Evolutionary conservation across 1,284 basidiomycete species (phyloP), one percentile per base, ranked within the genome.

Genomic region (Malassezia pachydermatis): DNA sequence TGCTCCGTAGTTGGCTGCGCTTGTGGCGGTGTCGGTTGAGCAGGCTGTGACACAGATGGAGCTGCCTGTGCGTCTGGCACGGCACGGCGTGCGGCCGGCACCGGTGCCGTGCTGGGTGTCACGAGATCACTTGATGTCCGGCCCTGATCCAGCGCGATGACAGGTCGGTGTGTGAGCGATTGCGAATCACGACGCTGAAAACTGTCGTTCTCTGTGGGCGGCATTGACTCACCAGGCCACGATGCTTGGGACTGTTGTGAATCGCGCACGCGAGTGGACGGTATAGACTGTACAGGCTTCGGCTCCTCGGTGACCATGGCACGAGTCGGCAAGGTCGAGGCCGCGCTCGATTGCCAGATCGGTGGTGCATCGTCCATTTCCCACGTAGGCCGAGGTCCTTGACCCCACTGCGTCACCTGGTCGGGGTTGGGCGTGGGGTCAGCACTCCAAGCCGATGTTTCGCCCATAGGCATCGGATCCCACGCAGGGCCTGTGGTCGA

Each of bases 401-500:
- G 19, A 19, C 41, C 41, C 41, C 41, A 42, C 41, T 42, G 41
- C 22, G 24, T 14, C 19, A 29, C 22, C n/a, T 28, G 11, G 17
- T 17, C 4, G 4, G 41, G 10, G 19, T 32, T 19, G 17, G 41
- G 41, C 41, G 41, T 42, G 11, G 23, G 41, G 20, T 42, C 41
- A 13, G 41, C 20, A 24, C 41, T 42, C 41, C 41, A 42, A n/a
- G 28, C 30, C 11, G 41, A 34, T 9, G 29, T 34, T 14, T 42
- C 41, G 3, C 13, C 16, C n/a, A 28, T 24, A 16, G 39, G 39
- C 27, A 30, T n/a, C n/a, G 36, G 36, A 24, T 38, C 36, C 36
- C 36, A 38, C 4, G 22, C 22, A 4, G 36, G 36, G n/a, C 22
- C 25, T 20, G 36, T 24, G 13, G 13, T 24, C 2, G 36, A 38